Conservation (phyloP, 139 green algal species). For the Micractinium conductrix region DNA sequence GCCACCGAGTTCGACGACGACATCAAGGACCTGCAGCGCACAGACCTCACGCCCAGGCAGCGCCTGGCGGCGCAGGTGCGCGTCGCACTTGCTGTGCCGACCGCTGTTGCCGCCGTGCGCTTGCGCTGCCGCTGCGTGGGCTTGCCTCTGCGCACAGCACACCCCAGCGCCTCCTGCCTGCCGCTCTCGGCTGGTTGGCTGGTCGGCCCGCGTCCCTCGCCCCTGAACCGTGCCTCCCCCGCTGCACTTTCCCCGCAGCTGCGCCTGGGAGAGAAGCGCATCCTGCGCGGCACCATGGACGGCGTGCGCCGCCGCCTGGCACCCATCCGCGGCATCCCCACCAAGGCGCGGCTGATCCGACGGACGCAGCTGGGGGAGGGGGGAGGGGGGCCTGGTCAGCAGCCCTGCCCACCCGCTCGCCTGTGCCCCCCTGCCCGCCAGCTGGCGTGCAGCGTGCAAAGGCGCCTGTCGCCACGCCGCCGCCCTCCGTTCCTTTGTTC, state of each 20-base stretch:
- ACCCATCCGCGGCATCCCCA: conserved; percentile 96
- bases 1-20: conserved; percentile 78
- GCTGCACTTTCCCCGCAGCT: conserved; percentile 41
- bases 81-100: not conserved
- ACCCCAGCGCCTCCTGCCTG: not conserved
- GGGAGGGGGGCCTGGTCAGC: too few relatives aligned
- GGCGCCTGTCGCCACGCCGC: too few relatives aligned
- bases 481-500: not conserved
- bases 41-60: conserved; percentile 29
- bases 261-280: conserved; percentile 75
- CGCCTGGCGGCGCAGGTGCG: conserved; percentile 25
- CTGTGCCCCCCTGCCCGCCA: not conserved
- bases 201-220: too few relatives aligned
- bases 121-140: too few relatives aligned
- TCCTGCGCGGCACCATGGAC: conserved; percentile 79
- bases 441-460: not conserved
- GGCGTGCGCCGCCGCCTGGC: conserved; percentile 83
- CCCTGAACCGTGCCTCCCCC: too few relatives aligned
- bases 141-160: not conserved
- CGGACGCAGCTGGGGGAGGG: not conserved
- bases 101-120: too few relatives aligned
- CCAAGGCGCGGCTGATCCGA: conserved; percentile 75
- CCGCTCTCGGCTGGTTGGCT: not conserved
- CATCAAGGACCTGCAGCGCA: conserved; percentile 75
- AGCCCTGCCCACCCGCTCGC: too few relatives aligned